These are phyloP conservation scores for Lichtheimia hyalospora DNA, from an alignment of 371 early-diverging fungal species.

Conservation along the genomic window DNA sequence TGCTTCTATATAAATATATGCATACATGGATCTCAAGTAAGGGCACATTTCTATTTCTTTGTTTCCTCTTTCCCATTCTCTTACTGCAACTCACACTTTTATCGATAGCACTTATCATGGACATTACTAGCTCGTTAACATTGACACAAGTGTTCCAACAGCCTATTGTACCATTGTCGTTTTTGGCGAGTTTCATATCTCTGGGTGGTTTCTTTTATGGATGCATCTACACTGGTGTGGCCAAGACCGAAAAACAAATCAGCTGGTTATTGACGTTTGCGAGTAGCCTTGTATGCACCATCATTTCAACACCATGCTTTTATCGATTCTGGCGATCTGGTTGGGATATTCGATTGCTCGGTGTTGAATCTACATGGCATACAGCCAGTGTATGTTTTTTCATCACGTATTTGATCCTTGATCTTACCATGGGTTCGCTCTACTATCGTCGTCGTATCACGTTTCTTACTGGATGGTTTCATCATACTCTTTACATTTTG, in stretches of 20 bases:
- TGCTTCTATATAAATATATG: no score
- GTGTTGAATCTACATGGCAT: slow-evolving; percentile 16
- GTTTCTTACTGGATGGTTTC: slow-evolving; percentile 56
- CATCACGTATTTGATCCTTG: slow-evolving; percentile 45
- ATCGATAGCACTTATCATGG: no score
- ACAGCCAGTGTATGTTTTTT: slow-evolving; percentile 32
- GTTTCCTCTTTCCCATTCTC: no score
- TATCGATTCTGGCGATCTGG: slow-evolving; percentile 20
- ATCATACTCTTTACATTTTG: slow-evolving; percentile 51
- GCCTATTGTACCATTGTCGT: slow-evolving; percentile 22
- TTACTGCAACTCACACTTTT: no score
- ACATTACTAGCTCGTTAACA: slow-evolving; percentile 2
- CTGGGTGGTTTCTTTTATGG: slow-evolving; percentile 21
- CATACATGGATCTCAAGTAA: no score
- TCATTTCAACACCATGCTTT: slow-evolving; percentile 25
- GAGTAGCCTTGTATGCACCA: slow-evolving; percentile 25
- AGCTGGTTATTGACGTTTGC: slow-evolving; percentile 31
- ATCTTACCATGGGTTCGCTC: slow-evolving; percentile 47
- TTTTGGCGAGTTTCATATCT: slow-evolving; percentile 12
- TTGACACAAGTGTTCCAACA: slow-evolving; percentile 21
- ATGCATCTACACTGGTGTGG: slow-evolving; percentile 18
- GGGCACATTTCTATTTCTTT: no score
- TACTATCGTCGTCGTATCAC: slow-evolving; percentile 51
- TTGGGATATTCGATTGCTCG: slow-evolving; percentile 21
- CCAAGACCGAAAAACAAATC: slow-evolving; percentile 29